phyloP scores from a whole-genome alignment of 176 grass and related monocot genomes.

The Ensete glaucum region DNA sequence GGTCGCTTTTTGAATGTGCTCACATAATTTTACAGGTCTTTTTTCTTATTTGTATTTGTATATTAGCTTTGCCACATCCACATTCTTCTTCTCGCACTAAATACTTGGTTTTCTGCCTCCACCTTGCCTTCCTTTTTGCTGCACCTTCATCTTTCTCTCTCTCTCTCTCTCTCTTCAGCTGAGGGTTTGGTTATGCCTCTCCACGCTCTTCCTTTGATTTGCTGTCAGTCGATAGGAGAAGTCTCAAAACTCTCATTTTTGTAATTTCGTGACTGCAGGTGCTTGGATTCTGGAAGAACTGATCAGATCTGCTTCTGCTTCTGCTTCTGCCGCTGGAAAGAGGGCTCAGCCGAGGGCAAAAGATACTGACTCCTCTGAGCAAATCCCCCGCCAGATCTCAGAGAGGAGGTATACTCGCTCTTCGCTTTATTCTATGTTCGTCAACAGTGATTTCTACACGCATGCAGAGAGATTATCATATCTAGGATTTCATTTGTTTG shows the following conservation, averaged over 20 bases:
- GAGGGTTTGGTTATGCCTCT: background rate
- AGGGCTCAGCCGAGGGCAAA: background rate
- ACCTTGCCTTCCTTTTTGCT: background rate
- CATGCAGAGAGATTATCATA: background rate
- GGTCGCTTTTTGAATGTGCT: background rate
- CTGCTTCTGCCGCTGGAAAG: background rate
- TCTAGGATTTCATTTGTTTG: background rate
- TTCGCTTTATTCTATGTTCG: background rate
- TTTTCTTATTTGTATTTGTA: background rate
- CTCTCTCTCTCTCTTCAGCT: background rate
- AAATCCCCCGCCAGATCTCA: background rate
- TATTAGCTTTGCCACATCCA: background rate
- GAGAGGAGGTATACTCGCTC: background rate
- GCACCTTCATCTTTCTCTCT: background rate
- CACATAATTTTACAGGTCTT: background rate
- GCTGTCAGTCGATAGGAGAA: background rate
- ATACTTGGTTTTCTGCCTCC: background rate
- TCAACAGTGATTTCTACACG: background rate
- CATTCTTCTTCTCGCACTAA: background rate
- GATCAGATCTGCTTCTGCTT: background rate
- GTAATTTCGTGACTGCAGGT: background rate
- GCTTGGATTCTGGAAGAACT: background rate
- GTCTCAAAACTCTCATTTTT: background rate
- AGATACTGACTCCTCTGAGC: background rate
- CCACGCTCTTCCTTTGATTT: background rate